These are phyloP conservation scores for Leccinum fuscescens DNA, from an alignment of 1,284 basidiomycete genomes.

Conservation along the genomic window DNA sequence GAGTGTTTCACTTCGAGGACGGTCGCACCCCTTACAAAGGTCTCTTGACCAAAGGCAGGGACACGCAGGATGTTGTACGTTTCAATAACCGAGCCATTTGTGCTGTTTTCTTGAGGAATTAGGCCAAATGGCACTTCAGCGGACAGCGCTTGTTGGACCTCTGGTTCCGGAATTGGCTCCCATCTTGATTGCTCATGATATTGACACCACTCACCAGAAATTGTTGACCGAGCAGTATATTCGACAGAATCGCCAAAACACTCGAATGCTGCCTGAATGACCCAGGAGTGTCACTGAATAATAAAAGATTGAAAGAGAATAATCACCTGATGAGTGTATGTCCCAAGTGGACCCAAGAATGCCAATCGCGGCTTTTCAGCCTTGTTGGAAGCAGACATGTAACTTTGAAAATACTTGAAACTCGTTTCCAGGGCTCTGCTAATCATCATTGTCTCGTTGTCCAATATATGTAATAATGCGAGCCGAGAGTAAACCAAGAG, in stretches of 20 bases:
- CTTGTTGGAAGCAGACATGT: constrained; percentile 8
- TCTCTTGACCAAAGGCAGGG: constrained; percentile 38
- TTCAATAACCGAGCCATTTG: constrained; percentile 70
- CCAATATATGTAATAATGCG: background rate
- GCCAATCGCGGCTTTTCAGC: constrained; percentile 32
- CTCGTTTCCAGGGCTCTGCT: constrained; percentile 1
- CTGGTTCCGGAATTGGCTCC: constrained; percentile 35
- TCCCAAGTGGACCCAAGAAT: constrained; percentile 71
- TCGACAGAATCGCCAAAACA: constrained; percentile 50
- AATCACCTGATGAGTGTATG: constrained; percentile 72
- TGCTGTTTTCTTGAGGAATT: constrained; percentile 75
- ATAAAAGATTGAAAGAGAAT: background rate
- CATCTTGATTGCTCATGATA: background rate
- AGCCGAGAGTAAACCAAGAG: background rate
- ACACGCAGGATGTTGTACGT: constrained; percentile 63
- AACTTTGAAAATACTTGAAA: constrained; percentile 5
- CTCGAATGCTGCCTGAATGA: constrained; percentile 55
- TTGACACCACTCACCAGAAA: constrained; percentile 43
- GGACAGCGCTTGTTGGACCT: constrained; percentile 53
- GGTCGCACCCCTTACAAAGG: constrained; percentile 57
- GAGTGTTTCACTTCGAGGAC: constrained; percentile 65
- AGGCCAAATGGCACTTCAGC: constrained; percentile 47
- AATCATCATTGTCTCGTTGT: constrained; percentile 12
- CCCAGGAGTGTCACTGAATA: background rate
- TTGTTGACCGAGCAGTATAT: constrained; percentile 54